A percentile compares a stretch with the other conserved stretches of the same genome.
Conservation (phyloP, 1,284 basidiomycete genomes). For the Cutaneotrichosporon daszewskae region DNA sequence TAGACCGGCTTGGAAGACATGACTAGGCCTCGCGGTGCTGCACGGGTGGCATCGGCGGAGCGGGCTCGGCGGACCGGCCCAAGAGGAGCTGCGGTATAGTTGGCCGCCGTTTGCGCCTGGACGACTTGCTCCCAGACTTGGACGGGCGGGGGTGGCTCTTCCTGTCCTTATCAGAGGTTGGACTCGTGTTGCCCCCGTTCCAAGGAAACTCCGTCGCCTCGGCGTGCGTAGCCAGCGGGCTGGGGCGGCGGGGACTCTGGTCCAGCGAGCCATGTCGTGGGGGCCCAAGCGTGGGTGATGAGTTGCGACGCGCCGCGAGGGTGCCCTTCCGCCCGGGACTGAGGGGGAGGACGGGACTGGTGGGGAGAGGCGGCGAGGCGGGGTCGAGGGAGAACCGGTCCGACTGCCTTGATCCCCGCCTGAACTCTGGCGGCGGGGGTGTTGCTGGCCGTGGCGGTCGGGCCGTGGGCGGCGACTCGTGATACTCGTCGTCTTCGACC, state of each 20-base stretch:
- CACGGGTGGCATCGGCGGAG: conserved; percentile 12
- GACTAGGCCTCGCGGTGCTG: too few species aligned
- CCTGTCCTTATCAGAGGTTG: too few species aligned
- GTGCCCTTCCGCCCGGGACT: neutral
- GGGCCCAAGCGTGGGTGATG: too few species aligned
- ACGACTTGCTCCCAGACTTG: neutral
- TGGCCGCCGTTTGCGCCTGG: conserved; percentile 8
- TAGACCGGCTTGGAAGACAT: too few species aligned
- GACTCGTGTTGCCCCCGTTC: too few species aligned
- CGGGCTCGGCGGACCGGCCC: conserved; percentile 2
- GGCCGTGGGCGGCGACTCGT: neutral
- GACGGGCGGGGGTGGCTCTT: neutral
- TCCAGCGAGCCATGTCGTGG: too few species aligned
- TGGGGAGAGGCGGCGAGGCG: neutral
- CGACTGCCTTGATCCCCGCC: too few species aligned
- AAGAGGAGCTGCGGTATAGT: conserved; percentile 8
- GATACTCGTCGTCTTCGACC: neutral
- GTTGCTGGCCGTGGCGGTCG: neutral
- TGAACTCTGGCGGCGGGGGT: neutral
- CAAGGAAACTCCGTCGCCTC: too few species aligned
- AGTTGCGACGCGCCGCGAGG: neutral
- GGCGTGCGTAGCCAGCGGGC: too few species aligned
- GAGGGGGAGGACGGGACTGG: neutral
- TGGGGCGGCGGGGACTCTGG: neutral
- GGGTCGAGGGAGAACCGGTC: neutral